phyloP scores from a whole-genome alignment of 345 rosid genomes.

The Arabidopsis arenosa region DNA sequence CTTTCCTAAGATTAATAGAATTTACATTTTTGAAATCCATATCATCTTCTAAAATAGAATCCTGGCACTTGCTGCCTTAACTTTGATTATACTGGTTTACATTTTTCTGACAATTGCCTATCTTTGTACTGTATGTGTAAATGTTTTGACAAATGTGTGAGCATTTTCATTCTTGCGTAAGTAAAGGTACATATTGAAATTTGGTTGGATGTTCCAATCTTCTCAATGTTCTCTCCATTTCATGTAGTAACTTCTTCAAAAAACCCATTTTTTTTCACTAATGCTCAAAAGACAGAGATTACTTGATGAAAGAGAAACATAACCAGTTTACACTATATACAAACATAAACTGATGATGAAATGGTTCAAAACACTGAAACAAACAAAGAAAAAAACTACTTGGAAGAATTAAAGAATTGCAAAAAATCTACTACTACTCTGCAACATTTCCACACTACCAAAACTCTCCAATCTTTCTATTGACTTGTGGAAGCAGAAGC shows the following conservation, averaged over 20 bases:
- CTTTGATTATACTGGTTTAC: too few species aligned
- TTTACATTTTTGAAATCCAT: too few species aligned
- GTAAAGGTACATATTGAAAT: too few species aligned
- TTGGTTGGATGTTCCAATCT: too few species aligned
- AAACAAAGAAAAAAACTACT: constrained; percentile 21
- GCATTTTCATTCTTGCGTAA: too few species aligned
- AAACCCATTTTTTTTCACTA: neutral
- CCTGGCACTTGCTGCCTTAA: neutral
- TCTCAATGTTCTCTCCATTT: too few species aligned
- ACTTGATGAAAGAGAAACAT: constrained; percentile 11
- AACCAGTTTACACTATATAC: constrained; percentile 48
- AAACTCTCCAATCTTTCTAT: constrained; percentile 24
- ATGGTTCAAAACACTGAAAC: neutral
- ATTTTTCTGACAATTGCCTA: neutral
- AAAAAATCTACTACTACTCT: constrained; percentile 17
- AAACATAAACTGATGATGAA: constrained; percentile 31
- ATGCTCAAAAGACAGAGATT: neutral
- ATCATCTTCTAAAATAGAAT: neutral
- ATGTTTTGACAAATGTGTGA: neutral
- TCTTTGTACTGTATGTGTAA: neutral
- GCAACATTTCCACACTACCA: constrained; percentile 17
- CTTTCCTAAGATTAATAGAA: too few species aligned
- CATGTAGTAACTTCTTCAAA: neutral
- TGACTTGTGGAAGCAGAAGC: constrained; percentile 57
- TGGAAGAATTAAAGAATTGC: constrained; percentile 60